These are phyloP conservation scores for Corrigiola litoralis DNA, from an alignment of 179 eudicot genomes.

Conservation along the genomic window DNA sequence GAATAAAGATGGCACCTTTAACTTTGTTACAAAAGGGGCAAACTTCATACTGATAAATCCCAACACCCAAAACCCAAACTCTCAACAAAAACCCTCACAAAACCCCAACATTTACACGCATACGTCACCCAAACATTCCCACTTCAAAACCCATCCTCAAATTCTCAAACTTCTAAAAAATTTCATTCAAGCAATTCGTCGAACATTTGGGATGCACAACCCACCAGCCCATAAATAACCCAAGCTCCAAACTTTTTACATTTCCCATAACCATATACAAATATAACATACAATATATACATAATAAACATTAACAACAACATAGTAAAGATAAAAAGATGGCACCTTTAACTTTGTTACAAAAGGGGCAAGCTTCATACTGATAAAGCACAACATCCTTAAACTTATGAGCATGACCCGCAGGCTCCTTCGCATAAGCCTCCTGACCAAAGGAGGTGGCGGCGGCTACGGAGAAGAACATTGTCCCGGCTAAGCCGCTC, in stretches of 20 bases:
- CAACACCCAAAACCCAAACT: too few relatives aligned
- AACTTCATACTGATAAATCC: constrained; percentile 86
- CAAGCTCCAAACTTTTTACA: neutral
- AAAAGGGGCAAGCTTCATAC: constrained; percentile 95
- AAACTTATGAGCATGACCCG: constrained; percentile 19
- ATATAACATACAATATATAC: neutral
- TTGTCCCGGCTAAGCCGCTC: constrained; percentile 23
- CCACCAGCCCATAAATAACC: too few relatives aligned
- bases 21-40: constrained; percentile 97
- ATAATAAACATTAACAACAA: constrained; percentile 15
- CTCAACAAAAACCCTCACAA: too few relatives aligned
- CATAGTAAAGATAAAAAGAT: neutral
- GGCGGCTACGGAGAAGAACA: constrained; percentile 40
- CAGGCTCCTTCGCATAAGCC: constrained; percentile 63
- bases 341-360: constrained; percentile 93
- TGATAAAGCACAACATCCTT: constrained; percentile 79
- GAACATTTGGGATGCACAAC: neutral
- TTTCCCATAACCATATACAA: neutral
- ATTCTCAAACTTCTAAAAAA: neutral
- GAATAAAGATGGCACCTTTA: constrained; percentile 50
- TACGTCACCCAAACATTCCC: neutral
- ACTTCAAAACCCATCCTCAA: neutral
- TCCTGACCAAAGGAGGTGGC: constrained; percentile 38
- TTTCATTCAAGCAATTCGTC: neutral
- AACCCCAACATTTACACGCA: too few relatives aligned